Evolutionary conservation across 805 yeast species (phyloP).

Genomic region (Saturnispora sanitii): DNA sequence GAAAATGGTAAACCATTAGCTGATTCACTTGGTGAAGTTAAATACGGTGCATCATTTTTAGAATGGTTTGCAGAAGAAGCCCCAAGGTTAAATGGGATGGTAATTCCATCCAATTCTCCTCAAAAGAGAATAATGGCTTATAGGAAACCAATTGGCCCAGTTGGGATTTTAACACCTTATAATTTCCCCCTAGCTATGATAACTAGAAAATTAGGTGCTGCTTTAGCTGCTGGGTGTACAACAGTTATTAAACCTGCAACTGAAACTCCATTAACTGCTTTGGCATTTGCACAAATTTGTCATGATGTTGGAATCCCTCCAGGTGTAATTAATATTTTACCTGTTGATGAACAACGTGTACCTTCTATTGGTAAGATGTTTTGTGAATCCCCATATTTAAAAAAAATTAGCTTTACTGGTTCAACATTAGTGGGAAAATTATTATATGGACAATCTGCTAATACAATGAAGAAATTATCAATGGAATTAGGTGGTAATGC

Average conservation of each 20-base stretch:
- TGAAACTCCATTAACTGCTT: slow-evolving; percentile 65
- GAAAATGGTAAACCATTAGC: slow-evolving; percentile 71
- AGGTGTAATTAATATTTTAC: slow-evolving; percentile 59
- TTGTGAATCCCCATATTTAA: slow-evolving; percentile 43
- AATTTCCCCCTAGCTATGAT: slow-evolving; percentile 78
- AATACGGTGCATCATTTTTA: slow-evolving; percentile 62
- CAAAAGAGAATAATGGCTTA: slow-evolving; percentile 42
- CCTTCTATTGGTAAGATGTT: slow-evolving; percentile 46
- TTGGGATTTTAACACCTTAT: slow-evolving; percentile 77
- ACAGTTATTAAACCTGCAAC: slow-evolving; percentile 67
- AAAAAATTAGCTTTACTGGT: slow-evolving; percentile 70
- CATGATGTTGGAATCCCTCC: slow-evolving; percentile 59
- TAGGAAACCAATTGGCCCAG: slow-evolving; percentile 70
- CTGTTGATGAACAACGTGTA: slow-evolving; percentile 32
- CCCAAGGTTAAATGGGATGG: slow-evolving; percentile 56
- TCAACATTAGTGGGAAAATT: slow-evolving; percentile 64
- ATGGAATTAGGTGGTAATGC: slow-evolving; percentile 78
- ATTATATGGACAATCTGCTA: slow-evolving; percentile 48
- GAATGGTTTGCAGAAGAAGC: slow-evolving; percentile 86
- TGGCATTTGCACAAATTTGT: slow-evolving; percentile 54
- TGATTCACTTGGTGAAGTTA: slow-evolving; percentile 64
- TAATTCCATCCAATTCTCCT: slow-evolving; percentile 44
- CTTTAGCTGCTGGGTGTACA: slow-evolving; percentile 77
- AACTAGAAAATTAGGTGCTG: slow-evolving; percentile 65
- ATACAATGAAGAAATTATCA: slow-evolving; percentile 57